Evolutionary conservation across 441 rosid genomes (phyloP), one percentile per base, ranked within the genome.

Genomic region (Aquilaria agallochum): DNA sequence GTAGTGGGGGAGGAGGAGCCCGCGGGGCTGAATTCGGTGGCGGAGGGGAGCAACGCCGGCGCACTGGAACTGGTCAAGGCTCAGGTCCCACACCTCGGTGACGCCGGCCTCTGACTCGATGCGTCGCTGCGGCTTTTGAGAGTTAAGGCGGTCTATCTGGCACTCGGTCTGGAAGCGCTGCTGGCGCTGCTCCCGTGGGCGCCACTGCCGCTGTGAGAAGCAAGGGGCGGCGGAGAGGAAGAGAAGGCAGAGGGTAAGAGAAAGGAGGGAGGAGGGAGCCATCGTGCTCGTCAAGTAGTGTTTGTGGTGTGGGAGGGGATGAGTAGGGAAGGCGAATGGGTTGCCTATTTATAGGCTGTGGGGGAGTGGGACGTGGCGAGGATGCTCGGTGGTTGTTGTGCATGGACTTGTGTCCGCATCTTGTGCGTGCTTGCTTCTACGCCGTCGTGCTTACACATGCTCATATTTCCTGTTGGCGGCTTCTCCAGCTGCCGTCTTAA

Each of bases 301-400:
- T 6, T 13, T 56, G 20, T 12, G 27, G 32, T 7, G 20, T 40
- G 13, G 49, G n/a, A 4, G n/a, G 51, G 55, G 60, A 51, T 49
- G 53, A 20, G 20, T 11, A 11, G 27, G 8, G 33, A 30, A 3
- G 33, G 5, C 5, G 42, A 51, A 20, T 20, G 34, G 59, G 56
- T 53, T 2, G 54, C 55, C 60, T 20, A 69, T 76, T 69, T 76
- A 71, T 66, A 67, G 42, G 40, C 58, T 2, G 15, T 3, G 7
- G 0, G 48, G 20, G 31, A 27, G 3, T 46, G 30, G 71, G 64
- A 74, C 57, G 74, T 66, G 76, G 75, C 68, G 64, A 60, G 51
- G 32, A 27, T 53, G 3, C 9, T 31, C 31, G 53, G 40, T 31
- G 45, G 31, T 42, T 42, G 45, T 27, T 59, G n/a, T 34, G 40